A percentile compares a stretch with the other conserved stretches of the same genome.
phyloP scores from a whole-genome alignment of 768 basidiomycete genomes.

The Dentipellis sp. region DNA sequence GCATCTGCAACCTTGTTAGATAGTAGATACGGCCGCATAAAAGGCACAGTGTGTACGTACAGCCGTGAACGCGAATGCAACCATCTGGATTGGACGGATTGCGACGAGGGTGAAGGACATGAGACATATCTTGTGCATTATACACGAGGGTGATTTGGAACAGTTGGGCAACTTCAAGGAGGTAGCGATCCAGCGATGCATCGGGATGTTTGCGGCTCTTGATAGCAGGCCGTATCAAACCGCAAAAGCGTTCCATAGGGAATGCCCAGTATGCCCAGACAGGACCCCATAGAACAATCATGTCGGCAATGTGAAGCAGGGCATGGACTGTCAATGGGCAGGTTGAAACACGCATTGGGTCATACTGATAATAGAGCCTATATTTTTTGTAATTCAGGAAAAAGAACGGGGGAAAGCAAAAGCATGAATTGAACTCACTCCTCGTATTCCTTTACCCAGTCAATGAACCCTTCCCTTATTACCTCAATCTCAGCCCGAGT shows the following conservation, averaged over 20 bases:
- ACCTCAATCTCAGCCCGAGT: conserved; percentile 17
- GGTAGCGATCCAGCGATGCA: background rate
- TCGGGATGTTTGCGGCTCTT: conserved; percentile 14
- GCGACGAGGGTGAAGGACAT: background rate
- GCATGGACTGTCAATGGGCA: conserved; percentile 27
- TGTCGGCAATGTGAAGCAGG: conserved; percentile 21
- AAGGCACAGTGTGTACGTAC: background rate
- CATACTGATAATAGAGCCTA: conserved; percentile 21
- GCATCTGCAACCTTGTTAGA: background rate
- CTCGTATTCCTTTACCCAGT: conserved; percentile 33
- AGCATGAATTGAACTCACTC: conserved; percentile 16
- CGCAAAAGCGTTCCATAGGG: conserved; percentile 22
- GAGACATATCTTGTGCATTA: background rate
- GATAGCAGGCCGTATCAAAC: conserved; percentile 14
- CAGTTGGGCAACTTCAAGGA: background rate
- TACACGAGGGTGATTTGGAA: background rate
- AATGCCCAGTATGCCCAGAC: conserved; percentile 23
- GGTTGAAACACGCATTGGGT: conserved; percentile 14
- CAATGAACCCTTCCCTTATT: conserved; percentile 21
- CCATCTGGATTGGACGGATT: too few species aligned
- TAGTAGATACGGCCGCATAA: background rate
- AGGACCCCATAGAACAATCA: conserved; percentile 16
- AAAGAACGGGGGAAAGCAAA: background rate
- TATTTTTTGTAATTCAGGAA: conserved; percentile 7
- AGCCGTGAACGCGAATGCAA: too few species aligned